These are phyloP conservation scores for Cercospora beticola DNA, from an alignment of 2,329 filamentous ascomycete species.

Conservation along the genomic window DNA sequence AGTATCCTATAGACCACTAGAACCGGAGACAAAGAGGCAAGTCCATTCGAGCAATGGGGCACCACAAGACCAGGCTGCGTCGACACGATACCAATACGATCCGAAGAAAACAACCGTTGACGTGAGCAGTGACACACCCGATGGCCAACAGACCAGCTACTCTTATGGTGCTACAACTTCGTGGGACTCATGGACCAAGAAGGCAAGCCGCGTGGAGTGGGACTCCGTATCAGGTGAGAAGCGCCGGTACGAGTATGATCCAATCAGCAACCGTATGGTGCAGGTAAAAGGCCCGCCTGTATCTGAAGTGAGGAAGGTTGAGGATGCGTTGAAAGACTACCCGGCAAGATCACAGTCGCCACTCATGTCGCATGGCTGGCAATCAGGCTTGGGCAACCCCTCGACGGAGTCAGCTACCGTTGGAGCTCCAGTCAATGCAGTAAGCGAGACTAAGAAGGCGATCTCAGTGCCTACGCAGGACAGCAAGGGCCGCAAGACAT, in stretches of 20 bases:
- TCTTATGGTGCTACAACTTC: conserved; percentile 32
- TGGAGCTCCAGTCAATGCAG: conserved; percentile 24
- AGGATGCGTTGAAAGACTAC: conserved; percentile 16
- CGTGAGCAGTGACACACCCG: conserved; percentile 18
- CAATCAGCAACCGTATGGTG: conserved; percentile 41
- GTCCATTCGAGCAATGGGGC: conserved; percentile 6
- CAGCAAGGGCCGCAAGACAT: conserved; percentile 19
- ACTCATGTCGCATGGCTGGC: conserved; percentile 20
- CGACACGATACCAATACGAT: conserved; percentile 23
- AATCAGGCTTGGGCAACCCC: conserved; percentile 10
- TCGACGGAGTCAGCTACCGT: conserved; percentile 1
- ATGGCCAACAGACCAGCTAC: conserved; percentile 27
- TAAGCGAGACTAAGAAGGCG: conserved; percentile 12
- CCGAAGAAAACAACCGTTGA: conserved; percentile 20
- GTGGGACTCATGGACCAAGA: conserved; percentile 37
- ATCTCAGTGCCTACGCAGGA: conserved; percentile 26
- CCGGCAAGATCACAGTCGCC: conserved; percentile 15
- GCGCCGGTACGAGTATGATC: conserved; percentile 40
- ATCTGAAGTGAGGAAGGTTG: conserved; percentile 16
- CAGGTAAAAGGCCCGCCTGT: conserved; percentile 21
- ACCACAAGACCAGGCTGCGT: neutral
- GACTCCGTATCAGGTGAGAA: conserved; percentile 34
- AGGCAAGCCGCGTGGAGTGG: conserved; percentile 34
- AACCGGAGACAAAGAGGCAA: conserved; percentile 13
- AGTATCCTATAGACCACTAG: conserved; percentile 13